Base-by-base conservation (phyloP, 208 protist species). In the Acanthamoeba healyi region DNA sequence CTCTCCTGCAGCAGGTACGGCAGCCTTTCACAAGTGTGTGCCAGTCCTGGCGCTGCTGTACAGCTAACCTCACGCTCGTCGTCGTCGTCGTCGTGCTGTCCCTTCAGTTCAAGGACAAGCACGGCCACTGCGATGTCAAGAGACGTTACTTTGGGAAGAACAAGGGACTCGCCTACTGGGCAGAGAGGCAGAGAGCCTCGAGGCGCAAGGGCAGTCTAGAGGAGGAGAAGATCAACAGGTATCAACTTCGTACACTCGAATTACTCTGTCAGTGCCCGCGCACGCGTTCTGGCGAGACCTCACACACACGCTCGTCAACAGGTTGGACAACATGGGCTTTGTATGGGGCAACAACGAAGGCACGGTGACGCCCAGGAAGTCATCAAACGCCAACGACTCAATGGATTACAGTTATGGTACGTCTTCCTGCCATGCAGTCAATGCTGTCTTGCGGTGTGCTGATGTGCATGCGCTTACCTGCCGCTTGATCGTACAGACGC, bases 71-170 rank as follows among this genome's bases (percentile, higher is more conserved):
- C 15, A 65, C 17, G 3, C 58, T 65, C 26, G 12, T 65, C n/a
- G 19, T 65, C 26, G 58, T 24, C 58, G n/a, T 65, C 19, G 14
- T 10, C 19, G 19, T 65, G 58, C 58, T 24, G 19, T 7, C 0
- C n/a, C n/a, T 9, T 65, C 67, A 82, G 72, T 82, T 82, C 42
- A 82, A 82, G 42, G 72, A 82, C 72, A 82, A 82, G 22, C 72
- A 82, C 29, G 72, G 72, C 1, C 72, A 82, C 38, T 82, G 72
- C 72, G 72, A 82, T 26, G 72, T 82, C 40, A 82, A 82, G 72
- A 44, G 72, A 40, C 72, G 72, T 14, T 82, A 82, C 42, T 82
- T 82, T 51, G 72, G 72, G 17, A 82, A 82, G 42, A 82, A 82
- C 72, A 82, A 82, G 42, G 72, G 72, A 10, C 42, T 82, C 10